Conservation (phyloP, 2,329 filamentous ascomycete genomes). For the Zymoseptoria tritici region DNA sequence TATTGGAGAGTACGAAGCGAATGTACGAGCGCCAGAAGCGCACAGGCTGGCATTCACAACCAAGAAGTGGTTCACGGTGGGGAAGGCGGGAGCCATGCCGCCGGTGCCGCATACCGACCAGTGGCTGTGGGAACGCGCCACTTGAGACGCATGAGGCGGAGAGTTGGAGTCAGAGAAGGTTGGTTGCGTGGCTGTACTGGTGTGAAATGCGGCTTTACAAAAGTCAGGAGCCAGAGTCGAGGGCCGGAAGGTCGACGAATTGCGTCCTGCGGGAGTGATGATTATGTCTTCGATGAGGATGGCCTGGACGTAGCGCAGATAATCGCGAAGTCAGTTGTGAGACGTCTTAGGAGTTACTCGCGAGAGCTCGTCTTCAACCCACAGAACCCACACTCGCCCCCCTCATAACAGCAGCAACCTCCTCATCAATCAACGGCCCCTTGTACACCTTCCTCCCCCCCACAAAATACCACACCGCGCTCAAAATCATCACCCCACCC, state of each 20-base stretch:
- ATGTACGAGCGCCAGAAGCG: not conserved
- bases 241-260: too few species aligned
- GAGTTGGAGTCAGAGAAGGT: too few species aligned
- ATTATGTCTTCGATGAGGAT: too few species aligned
- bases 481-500: constrained; percentile 33
- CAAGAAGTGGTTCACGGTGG: not conserved
- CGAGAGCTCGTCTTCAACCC: too few species aligned
- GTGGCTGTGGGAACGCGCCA: not conserved
- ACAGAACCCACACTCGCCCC: constrained; percentile 14
- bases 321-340: too few species aligned
- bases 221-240: too few species aligned
- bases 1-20: not conserved
- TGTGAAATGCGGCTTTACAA: too few species aligned
- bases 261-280: too few species aligned
- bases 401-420: constrained; percentile 26
- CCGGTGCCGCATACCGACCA: not conserved
- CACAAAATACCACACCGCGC: constrained; percentile 31
- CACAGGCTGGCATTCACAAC: not conserved
- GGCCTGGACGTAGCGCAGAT: too few species aligned
- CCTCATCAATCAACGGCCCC: constrained; percentile 33
- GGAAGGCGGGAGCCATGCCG: not conserved
- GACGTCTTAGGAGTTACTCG: too few species aligned
- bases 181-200: too few species aligned
- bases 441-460: constrained; percentile 31
- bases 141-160: not conserved